phyloP scores from a whole-genome alignment of 176 grass and related monocot species.

The Miscanthus lutarioriparius region DNA sequence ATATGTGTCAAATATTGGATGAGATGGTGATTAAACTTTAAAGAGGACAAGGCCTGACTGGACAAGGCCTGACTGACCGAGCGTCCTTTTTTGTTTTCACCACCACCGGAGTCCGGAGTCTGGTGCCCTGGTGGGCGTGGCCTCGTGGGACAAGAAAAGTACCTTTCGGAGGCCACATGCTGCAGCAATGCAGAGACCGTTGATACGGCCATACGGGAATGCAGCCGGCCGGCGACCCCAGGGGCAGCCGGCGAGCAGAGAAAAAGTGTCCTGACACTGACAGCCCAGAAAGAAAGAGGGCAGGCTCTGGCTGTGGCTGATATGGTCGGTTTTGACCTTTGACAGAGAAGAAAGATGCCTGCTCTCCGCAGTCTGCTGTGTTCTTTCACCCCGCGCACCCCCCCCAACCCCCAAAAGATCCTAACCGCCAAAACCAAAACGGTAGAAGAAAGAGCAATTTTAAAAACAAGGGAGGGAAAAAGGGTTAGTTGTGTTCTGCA shows the following conservation, averaged over 20 bases:
- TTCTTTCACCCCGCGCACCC: no score
- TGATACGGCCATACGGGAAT: constrained; percentile 4
- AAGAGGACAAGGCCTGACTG: no score
- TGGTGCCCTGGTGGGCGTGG: no score
- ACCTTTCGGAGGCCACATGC: constrained; percentile 29
- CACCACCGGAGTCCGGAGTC: background rate
- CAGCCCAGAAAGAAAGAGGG: background rate
- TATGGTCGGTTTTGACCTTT: constrained; percentile 3
- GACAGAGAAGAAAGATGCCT: constrained; percentile 8
- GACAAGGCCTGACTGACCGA: background rate
- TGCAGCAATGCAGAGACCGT: background rate
- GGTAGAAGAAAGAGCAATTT: background rate
- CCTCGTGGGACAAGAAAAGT: background rate
- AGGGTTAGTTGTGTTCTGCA: background rate
- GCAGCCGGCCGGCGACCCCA: background rate
- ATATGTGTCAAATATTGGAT: no score
- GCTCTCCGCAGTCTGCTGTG: background rate
- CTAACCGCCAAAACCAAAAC: background rate
- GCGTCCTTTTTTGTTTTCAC: background rate
- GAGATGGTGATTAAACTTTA: no score
- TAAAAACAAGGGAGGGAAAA: background rate
- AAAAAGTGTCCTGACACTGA: background rate
- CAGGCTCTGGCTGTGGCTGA: background rate
- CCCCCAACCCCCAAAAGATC: no score
- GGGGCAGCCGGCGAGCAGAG: no score